Conservation (phyloP, 1,284 basidiomycete species). For the Stygiomarasmius scandens region DNA sequence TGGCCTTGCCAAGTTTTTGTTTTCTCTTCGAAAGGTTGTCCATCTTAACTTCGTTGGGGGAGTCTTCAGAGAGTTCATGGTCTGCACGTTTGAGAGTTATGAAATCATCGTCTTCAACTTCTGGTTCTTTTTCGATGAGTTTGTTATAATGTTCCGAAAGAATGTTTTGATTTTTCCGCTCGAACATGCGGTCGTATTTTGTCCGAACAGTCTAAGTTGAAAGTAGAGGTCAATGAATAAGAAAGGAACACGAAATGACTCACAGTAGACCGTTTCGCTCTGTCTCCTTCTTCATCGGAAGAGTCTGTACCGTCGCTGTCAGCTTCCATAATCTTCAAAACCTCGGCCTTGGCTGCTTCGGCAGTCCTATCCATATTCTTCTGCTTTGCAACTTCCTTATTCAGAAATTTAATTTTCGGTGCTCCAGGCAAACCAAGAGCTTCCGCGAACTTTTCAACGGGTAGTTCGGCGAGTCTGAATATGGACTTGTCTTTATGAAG, state of each 20-base stretch:
- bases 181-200: conserved; percentile 99
- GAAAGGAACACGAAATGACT: conserved; percentile 2
- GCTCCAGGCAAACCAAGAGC: conserved; percentile 92
- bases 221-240: not conserved
- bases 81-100: conserved; percentile 92
- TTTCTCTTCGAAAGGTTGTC: conserved; percentile 56
- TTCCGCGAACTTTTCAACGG: conserved; percentile 84
- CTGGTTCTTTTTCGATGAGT: conserved; percentile 61
- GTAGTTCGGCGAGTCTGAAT: conserved; percentile 86
- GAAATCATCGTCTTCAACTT: conserved; percentile 76
- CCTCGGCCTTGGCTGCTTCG: conserved; percentile 40
- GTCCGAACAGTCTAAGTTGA: conserved; percentile 64
- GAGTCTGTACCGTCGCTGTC: conserved; percentile 25
- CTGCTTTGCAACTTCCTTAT: conserved; percentile 70
- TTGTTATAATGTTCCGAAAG: conserved; percentile 91
- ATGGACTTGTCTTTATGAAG: conserved; percentile 94
- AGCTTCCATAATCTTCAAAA: conserved; percentile 27
- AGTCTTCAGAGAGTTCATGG: conserved; percentile 66
- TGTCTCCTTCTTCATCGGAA: conserved; percentile 23
- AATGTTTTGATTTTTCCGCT: conserved; percentile 93
- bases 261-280: conserved; percentile 33
- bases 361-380: conserved; percentile 63
- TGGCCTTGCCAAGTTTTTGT: conserved; percentile 71
- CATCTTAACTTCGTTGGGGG: conserved; percentile 30
- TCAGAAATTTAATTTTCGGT: conserved; percentile 93